Base-by-base conservation (phyloP, 345 rosid species). In the Bruguiera parviflora region DNA sequence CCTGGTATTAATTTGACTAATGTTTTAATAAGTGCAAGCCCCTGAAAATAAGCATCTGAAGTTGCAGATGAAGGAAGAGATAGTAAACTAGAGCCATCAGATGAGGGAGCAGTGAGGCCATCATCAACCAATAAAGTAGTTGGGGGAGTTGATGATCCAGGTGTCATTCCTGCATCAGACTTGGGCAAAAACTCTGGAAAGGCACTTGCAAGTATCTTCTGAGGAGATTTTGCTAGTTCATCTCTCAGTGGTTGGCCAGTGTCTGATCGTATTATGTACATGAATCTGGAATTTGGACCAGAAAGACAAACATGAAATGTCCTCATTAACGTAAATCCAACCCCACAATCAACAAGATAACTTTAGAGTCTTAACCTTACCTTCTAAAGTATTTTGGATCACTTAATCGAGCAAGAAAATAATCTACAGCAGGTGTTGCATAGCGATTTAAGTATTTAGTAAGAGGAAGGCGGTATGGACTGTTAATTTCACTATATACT, bases 381-480 rank as follows among this genome's bases (percentile, higher is more conserved):
- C 99, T 81, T 71, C 96, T 84, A 81, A 90, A 95, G 82, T 89
- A 95, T 78, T 89, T 90, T 60, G 96, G 98, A 67, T 90, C 96
- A 73, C 87, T 90, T 72, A 92, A 80, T 72, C 94, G 89, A 75
- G 90, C 84, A 62, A 95, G 98, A 82, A 95, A 95, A 83, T 92
- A 95, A 78, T 95, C 98, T 81, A 92, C 97, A 76, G 99, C 91
- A 33, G 86, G 92, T 33, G 85, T 53, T n/a, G 98, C 89, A 85
- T 92, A 89, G 81, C 96, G 91, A 71, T 95, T 95, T 67, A 95
- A 80, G 75, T 88, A 95, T 80, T 90, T 92, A 61, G 98, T 89
- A 49, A 95, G 91, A 8, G 99, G 99, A 73, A 85, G 91, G 52
- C 98, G 99, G 77, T 95, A 95, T 69, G 99, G 99, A 81, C 99